Conservation (phyloP, 805 yeast genomes). For the Metschnikowia lochheadii region DNA sequence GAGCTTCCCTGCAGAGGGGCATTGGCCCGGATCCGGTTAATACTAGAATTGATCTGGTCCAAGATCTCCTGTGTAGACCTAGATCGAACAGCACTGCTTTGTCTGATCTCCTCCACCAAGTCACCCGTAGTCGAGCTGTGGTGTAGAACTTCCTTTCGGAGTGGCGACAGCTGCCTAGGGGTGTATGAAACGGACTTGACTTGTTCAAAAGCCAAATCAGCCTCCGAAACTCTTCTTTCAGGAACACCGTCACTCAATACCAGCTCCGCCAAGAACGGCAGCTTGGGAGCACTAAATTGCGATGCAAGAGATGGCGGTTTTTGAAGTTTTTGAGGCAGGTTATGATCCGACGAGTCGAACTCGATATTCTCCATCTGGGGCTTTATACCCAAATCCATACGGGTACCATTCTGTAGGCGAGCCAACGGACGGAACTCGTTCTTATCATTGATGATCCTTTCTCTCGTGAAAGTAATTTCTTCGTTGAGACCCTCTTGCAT, state of each 20-base stretch:
- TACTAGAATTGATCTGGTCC: constrained; percentile 25
- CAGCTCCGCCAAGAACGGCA: not conserved
- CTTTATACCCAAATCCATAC: not conserved
- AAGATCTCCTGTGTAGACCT: constrained; percentile 18
- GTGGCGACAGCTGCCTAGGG: constrained; percentile 16
- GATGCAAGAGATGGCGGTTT: not conserved
- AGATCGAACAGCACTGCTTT: constrained; percentile 12
- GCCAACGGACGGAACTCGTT: constrained; percentile 22
- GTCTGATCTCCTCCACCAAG: constrained; percentile 12
- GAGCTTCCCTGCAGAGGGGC: not conserved
- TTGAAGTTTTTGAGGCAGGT: constrained; percentile 9
- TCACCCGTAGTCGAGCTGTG: constrained; percentile 6
- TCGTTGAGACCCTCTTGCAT: not conserved
- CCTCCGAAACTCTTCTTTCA: not conserved
- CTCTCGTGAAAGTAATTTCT: constrained; percentile 7
- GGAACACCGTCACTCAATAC: not conserved
- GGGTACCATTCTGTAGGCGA: not conserved
- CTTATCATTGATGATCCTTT: constrained; percentile 22
- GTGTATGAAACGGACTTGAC: constrained; percentile 2
- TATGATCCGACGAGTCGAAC: constrained; percentile 25
- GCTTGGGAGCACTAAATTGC: not conserved
- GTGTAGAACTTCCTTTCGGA: constrained; percentile 9
- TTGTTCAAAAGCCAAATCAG: not conserved
- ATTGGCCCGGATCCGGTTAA: constrained; percentile 10
- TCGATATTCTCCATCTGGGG: constrained; percentile 16